Evolutionary conservation across 352 stramenopile genomes (phyloP).

Genomic region (Saprolegnia diclina): DNA sequence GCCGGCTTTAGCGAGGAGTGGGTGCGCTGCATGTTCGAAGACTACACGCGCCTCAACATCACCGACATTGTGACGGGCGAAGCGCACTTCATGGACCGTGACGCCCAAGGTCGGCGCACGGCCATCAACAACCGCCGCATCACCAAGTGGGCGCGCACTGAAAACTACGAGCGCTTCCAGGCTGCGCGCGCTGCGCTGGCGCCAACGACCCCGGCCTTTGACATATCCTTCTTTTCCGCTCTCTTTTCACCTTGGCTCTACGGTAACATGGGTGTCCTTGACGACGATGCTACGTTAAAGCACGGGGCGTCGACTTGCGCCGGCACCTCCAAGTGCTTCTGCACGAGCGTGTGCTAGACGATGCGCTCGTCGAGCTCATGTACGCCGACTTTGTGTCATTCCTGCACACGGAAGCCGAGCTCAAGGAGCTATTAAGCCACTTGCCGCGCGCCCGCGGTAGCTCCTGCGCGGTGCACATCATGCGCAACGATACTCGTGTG

Average conservation of each 20-base stretch:
- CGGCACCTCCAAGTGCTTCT: slow-evolving; percentile 74
- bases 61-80: slow-evolving; percentile 75
- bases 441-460: slow-evolving; percentile 37
- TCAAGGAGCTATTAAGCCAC: slow-evolving; percentile 82
- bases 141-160: slow-evolving; percentile 77
- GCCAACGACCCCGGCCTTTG: slow-evolving; percentile 62
- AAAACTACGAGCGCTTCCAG: slow-evolving; percentile 80
- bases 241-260: neutral
- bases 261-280: slow-evolving; percentile 36
- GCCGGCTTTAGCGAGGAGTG: slow-evolving; percentile 81
- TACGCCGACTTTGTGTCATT: slow-evolving; percentile 76
- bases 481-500: slow-evolving; percentile 32
- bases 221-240: slow-evolving; percentile 67
- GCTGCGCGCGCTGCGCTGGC: slow-evolving; percentile 43
- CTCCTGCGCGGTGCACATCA: neutral
- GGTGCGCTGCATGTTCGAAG: slow-evolving; percentile 83
- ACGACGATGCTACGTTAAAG: slow-evolving; percentile 47
- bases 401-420: slow-evolving; percentile 63
- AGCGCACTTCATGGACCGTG: slow-evolving; percentile 65
- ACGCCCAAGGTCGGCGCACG: slow-evolving; percentile 63
- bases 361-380: slow-evolving; percentile 71
- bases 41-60: slow-evolving; percentile 82
- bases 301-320: slow-evolving; percentile 63
- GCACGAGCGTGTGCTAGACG: slow-evolving; percentile 65
- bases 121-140: slow-evolving; percentile 85